Percentiles rank a stretch among this genome's conserved stretches.
Conservation (phyloP, 495 filamentous ascomycete genomes). For the Pseudomonodictys pantanalensis region DNA sequence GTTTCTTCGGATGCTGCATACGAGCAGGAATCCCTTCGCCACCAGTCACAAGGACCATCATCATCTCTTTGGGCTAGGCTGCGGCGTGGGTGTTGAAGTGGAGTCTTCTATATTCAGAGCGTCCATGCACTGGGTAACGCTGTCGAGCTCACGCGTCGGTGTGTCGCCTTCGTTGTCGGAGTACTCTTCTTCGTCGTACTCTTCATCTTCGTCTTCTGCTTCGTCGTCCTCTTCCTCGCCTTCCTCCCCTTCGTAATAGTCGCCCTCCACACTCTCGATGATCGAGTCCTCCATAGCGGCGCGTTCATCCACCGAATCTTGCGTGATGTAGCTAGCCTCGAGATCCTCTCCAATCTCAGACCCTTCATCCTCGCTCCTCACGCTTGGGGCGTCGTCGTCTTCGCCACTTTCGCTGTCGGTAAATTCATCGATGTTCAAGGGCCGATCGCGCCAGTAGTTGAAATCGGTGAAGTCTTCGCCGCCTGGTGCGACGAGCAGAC, state of each 20-base stretch:
- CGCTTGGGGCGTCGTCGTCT: constrained; percentile 42
- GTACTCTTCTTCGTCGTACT: constrained; percentile 22
- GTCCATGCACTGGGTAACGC: background rate
- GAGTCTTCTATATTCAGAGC: constrained; percentile 9
- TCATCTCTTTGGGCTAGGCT: background rate
- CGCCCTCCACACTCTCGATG: constrained; percentile 37
- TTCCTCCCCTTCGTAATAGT: constrained; percentile 40
- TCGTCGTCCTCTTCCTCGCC: constrained; percentile 45
- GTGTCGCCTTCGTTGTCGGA: constrained; percentile 26
- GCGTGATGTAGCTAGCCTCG: constrained; percentile 37
- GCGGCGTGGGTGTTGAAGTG: constrained; percentile 18
- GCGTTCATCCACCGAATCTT: constrained; percentile 36
- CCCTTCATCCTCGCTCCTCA: constrained; percentile 46
- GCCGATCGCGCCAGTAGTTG: constrained; percentile 45
- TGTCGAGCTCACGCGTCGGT: constrained; percentile 12
- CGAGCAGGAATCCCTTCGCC: no score
- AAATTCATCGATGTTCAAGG: constrained; percentile 42
- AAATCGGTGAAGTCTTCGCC: constrained; percentile 47
- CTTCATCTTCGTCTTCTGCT: constrained; percentile 39
- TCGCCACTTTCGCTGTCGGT: constrained; percentile 42
- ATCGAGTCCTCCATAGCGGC: constrained; percentile 33
- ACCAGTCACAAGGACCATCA: no score
- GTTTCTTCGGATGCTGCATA: no score
- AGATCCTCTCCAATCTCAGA: constrained; percentile 45
- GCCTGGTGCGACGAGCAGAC: constrained; percentile 39